Conservation (phyloP, 306 rosid species). For the Prunus mongolica region DNA sequence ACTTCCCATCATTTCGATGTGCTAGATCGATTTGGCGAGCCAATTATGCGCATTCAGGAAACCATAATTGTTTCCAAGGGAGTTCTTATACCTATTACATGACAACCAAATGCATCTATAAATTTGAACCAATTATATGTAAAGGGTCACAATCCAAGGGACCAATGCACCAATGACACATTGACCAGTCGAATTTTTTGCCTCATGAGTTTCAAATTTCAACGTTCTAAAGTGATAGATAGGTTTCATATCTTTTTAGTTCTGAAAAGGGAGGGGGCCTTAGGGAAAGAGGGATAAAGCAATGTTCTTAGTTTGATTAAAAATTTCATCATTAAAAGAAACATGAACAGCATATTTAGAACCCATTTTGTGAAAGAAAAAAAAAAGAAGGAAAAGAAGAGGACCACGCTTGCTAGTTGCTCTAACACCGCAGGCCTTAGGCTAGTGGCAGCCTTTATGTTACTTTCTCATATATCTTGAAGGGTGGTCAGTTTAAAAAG, state of each 20-base stretch:
- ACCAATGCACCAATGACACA: slow-evolving; percentile 13
- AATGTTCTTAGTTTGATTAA: slow-evolving; percentile 12
- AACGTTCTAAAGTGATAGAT: slow-evolving; percentile 30
- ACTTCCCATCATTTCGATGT: not conserved
- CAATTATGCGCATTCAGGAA: no score
- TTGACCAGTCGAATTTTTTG: slow-evolving; percentile 4
- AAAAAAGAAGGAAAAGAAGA: not conserved
- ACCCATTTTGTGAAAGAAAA: not conserved
- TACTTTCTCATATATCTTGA: not conserved
- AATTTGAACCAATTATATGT: not conserved
- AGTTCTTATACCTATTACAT: no score
- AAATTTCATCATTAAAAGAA: slow-evolving; percentile 1
- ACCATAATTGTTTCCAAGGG: no score
- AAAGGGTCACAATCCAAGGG: not conserved
- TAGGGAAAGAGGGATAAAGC: slow-evolving; percentile 8
- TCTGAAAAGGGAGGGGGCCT: slow-evolving; percentile 26
- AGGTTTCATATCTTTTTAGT: slow-evolving; percentile 4
- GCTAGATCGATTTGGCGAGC: not conserved
- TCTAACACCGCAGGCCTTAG: slow-evolving; percentile 38
- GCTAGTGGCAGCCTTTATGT: slow-evolving; percentile 1
- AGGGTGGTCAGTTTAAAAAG: slow-evolving; percentile 19
- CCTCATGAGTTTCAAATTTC: slow-evolving; percentile 17
- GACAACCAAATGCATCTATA: not conserved
- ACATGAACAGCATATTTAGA: not conserved
- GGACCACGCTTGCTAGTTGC: not conserved